Conservation (phyloP, 257 asterid species). For the Solanum megistacrolobum region DNA sequence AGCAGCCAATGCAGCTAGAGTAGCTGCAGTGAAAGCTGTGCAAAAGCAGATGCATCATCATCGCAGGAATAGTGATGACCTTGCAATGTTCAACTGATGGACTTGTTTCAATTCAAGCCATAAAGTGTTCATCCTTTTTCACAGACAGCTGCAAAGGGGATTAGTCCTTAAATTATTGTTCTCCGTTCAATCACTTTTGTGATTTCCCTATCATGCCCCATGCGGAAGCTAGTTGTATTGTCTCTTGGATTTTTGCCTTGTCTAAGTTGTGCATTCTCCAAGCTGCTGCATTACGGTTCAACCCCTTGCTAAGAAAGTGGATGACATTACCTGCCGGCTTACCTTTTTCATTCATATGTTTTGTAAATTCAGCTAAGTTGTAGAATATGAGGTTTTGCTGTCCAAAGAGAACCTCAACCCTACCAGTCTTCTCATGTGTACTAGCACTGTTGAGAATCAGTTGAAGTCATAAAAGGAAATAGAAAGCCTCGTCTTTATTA, state of each 20-base stretch:
- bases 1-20: conserved; percentile 39
- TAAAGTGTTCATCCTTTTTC: neutral
- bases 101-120: neutral
- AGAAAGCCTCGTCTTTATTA: neutral
- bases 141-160: neutral
- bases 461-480: neutral
- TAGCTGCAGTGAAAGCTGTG: conserved; percentile 35
- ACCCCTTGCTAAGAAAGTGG: neutral
- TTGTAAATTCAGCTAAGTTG: neutral
- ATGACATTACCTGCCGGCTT: neutral
- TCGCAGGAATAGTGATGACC: conserved; percentile 18
- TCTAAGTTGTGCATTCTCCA: neutral
- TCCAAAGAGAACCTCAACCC: neutral
- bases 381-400: neutral
- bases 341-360: neutral
- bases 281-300: neutral
- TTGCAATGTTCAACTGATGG: conserved; percentile 2
- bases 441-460: neutral
- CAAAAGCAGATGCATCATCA: conserved; percentile 28
- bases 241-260: neutral
- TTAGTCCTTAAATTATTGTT: neutral
- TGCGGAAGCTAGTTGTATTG: neutral
- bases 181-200: neutral
- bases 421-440: neutral
- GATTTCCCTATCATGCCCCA: neutral